Percentiles rank a stretch among this genome's conserved stretches.
Conservation (phyloP, 768 basidiomycete species). For the Leccinellum luteum region DNA sequence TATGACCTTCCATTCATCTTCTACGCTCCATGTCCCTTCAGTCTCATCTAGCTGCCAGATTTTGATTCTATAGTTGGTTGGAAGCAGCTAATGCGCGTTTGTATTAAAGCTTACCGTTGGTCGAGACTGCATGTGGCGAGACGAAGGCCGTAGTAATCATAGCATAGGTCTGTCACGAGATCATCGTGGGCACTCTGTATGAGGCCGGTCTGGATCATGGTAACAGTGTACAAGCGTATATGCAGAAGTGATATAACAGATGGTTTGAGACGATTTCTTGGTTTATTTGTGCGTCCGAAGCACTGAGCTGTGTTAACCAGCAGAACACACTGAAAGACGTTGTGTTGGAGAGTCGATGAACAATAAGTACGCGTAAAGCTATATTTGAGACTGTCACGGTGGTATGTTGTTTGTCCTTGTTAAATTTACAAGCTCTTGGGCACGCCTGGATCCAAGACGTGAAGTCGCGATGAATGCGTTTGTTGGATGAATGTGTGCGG, state of each 20-base stretch:
- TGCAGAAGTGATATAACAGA: background rate
- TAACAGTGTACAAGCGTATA: background rate
- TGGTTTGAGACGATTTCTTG: background rate
- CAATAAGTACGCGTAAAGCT: background rate
- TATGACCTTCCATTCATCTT: constrained; percentile 90
- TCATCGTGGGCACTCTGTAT: constrained; percentile 78
- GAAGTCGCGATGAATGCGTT: too few species aligned
- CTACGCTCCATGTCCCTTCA: constrained; percentile 70
- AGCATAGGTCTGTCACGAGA: constrained; percentile 81
- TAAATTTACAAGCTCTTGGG: too few species aligned
- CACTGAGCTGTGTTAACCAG: background rate
- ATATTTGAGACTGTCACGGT: too few species aligned
- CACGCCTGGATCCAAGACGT: too few species aligned
- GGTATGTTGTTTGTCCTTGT: too few species aligned
- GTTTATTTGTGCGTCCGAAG: background rate
- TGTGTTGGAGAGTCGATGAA: background rate
- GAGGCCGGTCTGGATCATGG: constrained; percentile 77
- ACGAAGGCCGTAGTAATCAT: constrained; percentile 86
- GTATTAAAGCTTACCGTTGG: constrained; percentile 53
- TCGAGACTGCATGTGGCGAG: constrained; percentile 82
- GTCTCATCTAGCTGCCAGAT: constrained; percentile 77
- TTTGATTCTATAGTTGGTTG: constrained; percentile 56
- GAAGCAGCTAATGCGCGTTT: constrained; percentile 9
- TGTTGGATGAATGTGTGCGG: too few species aligned
- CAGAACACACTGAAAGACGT: background rate